Conservation (phyloP, 495 filamentous ascomycete genomes). For the Glonium stellatum region DNA sequence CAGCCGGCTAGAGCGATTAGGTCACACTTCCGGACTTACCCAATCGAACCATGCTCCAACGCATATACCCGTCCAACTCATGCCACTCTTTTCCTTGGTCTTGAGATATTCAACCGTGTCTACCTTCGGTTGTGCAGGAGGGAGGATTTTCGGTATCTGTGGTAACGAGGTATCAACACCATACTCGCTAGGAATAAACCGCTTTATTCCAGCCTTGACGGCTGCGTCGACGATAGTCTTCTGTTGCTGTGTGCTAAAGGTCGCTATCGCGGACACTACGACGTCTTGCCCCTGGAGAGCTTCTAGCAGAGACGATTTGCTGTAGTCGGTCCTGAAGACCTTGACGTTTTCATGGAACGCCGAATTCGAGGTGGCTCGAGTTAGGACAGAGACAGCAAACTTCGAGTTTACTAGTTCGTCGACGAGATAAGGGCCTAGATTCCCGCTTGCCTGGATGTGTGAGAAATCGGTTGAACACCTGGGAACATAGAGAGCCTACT, state of each 20-base stretch:
- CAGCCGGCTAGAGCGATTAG: too few species aligned
- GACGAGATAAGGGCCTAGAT: background rate
- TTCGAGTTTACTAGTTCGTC: conserved; percentile 16
- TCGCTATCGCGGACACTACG: conserved; percentile 35
- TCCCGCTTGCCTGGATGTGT: background rate
- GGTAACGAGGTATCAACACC: conserved; percentile 26
- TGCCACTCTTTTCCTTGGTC: background rate
- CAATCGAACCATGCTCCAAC: conserved; percentile 15
- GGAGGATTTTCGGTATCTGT: background rate
- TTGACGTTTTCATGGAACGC: background rate
- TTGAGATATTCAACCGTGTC: conserved; percentile 12
- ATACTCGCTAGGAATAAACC: conserved; percentile 51
- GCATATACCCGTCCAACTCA: conserved; percentile 14
- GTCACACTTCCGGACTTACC: conserved; percentile 5
- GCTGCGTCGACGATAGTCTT: conserved; percentile 47
- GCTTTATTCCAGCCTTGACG: conserved; percentile 45
- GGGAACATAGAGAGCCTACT: conserved; percentile 30
- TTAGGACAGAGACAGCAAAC: conserved; percentile 22
- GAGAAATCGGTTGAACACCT: background rate
- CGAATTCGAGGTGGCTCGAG: too few species aligned
- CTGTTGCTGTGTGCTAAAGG: conserved; percentile 31
- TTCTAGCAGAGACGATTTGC: background rate
- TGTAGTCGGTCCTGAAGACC: conserved; percentile 7
- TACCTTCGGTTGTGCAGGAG: background rate
- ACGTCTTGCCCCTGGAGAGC: conserved; percentile 38